Evolutionary conservation across 306 rosid genomes (phyloP), one percentile per base, ranked within the genome.

Genomic region (Cucumis hystrix): DNA sequence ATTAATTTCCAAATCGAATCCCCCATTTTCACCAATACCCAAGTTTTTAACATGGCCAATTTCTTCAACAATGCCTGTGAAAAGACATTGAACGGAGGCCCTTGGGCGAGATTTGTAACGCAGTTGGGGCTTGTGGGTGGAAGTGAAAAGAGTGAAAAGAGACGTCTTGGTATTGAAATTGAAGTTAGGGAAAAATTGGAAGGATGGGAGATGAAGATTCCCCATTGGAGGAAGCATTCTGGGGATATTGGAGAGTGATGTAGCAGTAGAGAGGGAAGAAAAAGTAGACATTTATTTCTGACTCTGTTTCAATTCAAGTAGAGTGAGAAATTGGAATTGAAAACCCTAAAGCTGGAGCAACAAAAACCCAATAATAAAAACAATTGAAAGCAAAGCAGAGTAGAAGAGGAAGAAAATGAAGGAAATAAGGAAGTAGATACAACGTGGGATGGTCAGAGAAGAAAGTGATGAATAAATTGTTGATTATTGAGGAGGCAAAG

Each of bases 1-100:
- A 6, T 61, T 79, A 43, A 95, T 83, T 25, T 77, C 80, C 75
- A 95, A 56, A 82, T 89, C 96, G 80, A 89, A 87, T 3, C 92
- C 91, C 35, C 90, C 96, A 61, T 79, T 1, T 1, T 84, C 76
- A 55, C 90, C 49, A 6, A 54, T 3, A 15, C 98, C 96, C 10
- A 95, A 66, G 6, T 83, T 77, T 80, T 87, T 89, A 71, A 94
- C 69, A 33, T 78, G 75, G 80, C 98, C 98, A 81, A 95, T 76
- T 82, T 95, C 98, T 85, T 95, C 96, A 12, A 95, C 97, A 28
- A 95, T 85, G 57, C 97, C 98, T 25, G 97, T 95, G 89, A 95
- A 95, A 55, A 95, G 93, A 76, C 86, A 90, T 16, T 71, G 80
- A 14, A 83, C 30, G 51, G 88, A 25, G 59, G 47, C 73, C 55